Evolutionary conservation across 1,284 basidiomycete species (phyloP).

Genomic region (Fereydounia khargensis): DNA sequence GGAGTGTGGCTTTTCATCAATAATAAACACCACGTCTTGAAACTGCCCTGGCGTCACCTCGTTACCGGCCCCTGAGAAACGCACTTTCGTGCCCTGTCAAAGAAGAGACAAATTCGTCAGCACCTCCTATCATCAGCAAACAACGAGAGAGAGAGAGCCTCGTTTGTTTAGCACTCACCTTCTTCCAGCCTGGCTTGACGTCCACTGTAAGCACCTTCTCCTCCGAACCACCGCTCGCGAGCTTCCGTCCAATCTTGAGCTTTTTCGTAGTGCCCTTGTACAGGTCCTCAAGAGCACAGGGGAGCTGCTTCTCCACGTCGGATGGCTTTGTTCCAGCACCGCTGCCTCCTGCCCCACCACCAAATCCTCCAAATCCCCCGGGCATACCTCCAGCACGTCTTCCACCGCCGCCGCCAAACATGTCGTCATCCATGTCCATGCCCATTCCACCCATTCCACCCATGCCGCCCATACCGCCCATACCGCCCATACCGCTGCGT

Average conservation of each 20-base stretch:
- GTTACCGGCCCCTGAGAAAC: conserved; percentile 52
- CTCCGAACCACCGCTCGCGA: conserved; percentile 72
- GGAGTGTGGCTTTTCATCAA: conserved; percentile 52
- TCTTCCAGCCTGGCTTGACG: conserved; percentile 56
- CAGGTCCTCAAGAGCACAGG: conserved; percentile 85
- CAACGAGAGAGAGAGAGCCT: background rate
- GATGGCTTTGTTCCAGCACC: conserved; percentile 58
- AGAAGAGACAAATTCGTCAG: background rate
- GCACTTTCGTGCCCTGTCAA: conserved; percentile 51
- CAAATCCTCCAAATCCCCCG: conserved; percentile 14
- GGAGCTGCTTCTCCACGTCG: conserved; percentile 77
- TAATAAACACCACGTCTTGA: conserved; percentile 56
- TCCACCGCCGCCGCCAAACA: conserved; percentile 36
- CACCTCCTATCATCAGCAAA: background rate
- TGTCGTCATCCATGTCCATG: conserved; percentile 33
- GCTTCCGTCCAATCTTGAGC: conserved; percentile 78
- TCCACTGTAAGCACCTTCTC: conserved; percentile 72
- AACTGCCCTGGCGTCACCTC: conserved; percentile 42
- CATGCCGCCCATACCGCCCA: conserved; percentile 45
- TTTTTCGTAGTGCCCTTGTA: conserved; percentile 84
- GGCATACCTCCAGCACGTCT: conserved; percentile 26
- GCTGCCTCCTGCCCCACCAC: background rate
- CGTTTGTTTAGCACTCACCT: conserved; percentile 5
- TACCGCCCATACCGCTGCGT: conserved; percentile 42
- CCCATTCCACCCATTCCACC: conserved; percentile 42